These are phyloP conservation scores for Moesziomyces antarcticus DNA, from an alignment of 1,284 basidiomycete genomes.

Conservation along the genomic window DNA sequence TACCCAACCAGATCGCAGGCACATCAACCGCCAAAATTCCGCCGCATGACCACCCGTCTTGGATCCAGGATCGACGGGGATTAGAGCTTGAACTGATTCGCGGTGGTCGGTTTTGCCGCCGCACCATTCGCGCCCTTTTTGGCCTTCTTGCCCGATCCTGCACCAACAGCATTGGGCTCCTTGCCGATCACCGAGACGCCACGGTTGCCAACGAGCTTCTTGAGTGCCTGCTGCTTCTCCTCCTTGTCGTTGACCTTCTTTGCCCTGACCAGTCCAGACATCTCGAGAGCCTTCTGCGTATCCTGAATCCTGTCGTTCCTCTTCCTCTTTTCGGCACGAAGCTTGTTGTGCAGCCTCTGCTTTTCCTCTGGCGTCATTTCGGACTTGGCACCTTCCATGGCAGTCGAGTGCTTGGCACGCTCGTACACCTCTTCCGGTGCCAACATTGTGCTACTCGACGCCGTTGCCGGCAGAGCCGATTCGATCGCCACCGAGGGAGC, in stretches of 20 bases:
- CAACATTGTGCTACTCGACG: slow-evolving; percentile 81
- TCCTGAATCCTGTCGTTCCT: slow-evolving; percentile 75
- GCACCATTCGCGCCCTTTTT: slow-evolving; percentile 36
- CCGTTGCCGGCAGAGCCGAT: slow-evolving; percentile 85
- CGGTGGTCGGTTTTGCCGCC: slow-evolving; percentile 11
- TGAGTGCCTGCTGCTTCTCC: slow-evolving; percentile 65
- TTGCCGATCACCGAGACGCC: slow-evolving; percentile 56
- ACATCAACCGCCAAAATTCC: no score
- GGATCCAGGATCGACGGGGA: no score
- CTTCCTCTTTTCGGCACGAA: slow-evolving; percentile 74
- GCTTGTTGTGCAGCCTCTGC: slow-evolving; percentile 70
- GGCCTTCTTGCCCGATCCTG: slow-evolving; percentile 27
- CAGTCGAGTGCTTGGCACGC: slow-evolving; percentile 40
- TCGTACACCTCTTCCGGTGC: slow-evolving; percentile 91
- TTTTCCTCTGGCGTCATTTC: slow-evolving; percentile 91
- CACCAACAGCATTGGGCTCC: slow-evolving; percentile 24
- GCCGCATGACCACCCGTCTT: no score
- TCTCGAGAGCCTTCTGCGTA: slow-evolving; percentile 77
- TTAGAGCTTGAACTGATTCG: slow-evolving; percentile 43
- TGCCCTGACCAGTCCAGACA: slow-evolving; percentile 71
- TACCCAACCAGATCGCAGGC: no score
- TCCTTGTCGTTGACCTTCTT: slow-evolving; percentile 46
- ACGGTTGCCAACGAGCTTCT: slow-evolving; percentile 63
- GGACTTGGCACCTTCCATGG: slow-evolving; percentile 70
- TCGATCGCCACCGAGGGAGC: slow-evolving; percentile 86